Evolutionary conservation across 345 rosid genomes (phyloP), one percentile per base, ranked within the genome.

Genomic region (Citrus trifoliata): DNA sequence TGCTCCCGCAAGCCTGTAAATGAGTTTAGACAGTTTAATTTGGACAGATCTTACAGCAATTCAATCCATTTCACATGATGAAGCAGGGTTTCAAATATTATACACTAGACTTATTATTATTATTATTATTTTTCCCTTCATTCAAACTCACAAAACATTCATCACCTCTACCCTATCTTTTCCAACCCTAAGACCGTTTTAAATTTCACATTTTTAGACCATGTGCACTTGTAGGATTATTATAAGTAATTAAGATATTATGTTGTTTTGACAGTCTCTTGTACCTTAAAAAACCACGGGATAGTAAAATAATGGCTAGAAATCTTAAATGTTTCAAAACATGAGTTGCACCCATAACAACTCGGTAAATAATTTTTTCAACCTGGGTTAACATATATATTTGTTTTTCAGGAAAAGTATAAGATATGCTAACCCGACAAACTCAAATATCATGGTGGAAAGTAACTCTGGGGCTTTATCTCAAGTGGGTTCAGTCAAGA

Each of bases 301-400:
- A 32, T 32, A 32, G 33, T 32, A 32, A 32, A 32, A 32, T 32
- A 32, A 32, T 32, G 33, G 33, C 33, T 32, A 32, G 33, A 32
- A 32, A 32, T 32, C 33, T 32, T 32, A 32, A 32, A 32, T 32
- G 33, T 93, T 74, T 93, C 98, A 67, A 93, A 93, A 32, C 75
- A 53, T 32, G 28, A 32, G 12, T 8, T 55, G 75, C 21, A 2
- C 1, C 63, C 8, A 4, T 4, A 55, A 55, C 28, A 53, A 22
- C 42, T 3, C 8, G 12, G 51, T 42, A 42, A 10, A 4, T 9
- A 67, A 38, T 37, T 28, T n/a, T 2, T 6, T 22, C 46, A 30
- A 19, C 63, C 42, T 28, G 16, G 10, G 30, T 21, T 32, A 19
- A 53, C 40, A 53, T 30, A 22, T 55, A 38, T n/a, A 38, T 38